Evolutionary conservation across 2,329 filamentous ascomycete species (phyloP).

Genomic region (Ceratocystis cacaofunesta): DNA sequence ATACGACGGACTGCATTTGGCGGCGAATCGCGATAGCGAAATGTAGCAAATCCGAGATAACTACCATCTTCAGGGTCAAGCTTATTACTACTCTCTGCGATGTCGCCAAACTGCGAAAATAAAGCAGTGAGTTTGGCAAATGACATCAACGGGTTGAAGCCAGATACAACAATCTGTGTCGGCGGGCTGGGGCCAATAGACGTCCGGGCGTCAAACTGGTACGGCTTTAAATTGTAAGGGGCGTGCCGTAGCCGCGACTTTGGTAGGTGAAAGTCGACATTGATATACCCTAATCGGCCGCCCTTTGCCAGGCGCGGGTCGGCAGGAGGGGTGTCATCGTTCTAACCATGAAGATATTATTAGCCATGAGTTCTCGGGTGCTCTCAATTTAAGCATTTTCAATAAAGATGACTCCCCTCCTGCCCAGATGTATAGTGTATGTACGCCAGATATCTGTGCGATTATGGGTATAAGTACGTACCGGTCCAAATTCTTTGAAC

Average conservation of each 20-base stretch:
- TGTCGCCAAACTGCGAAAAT: slow-evolving; percentile 71
- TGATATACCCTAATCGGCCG: slow-evolving; percentile 51
- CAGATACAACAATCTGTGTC: slow-evolving; percentile 80
- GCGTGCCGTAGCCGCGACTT: slow-evolving; percentile 57
- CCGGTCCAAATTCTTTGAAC: slow-evolving; percentile 50
- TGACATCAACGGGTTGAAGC: slow-evolving; percentile 81
- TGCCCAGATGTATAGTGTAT: slow-evolving; percentile 15
- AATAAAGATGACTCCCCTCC: slow-evolving; percentile 45
- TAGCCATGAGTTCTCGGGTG: slow-evolving; percentile 14
- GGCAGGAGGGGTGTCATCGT: slow-evolving; percentile 62
- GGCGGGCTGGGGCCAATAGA: slow-evolving; percentile 82
- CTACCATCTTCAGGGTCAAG: slow-evolving; percentile 90
- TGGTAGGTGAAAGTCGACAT: slow-evolving; percentile 52
- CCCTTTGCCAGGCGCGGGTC: slow-evolving; percentile 70
- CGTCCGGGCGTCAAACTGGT: slow-evolving; percentile 64
- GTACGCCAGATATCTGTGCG: slow-evolving; percentile 14
- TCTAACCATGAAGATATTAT: slow-evolving; percentile 42
- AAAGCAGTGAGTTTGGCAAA: slow-evolving; percentile 62
- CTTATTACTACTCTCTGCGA: slow-evolving; percentile 82
- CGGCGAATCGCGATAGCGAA: slow-evolving; percentile 64
- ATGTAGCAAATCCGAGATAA: slow-evolving; percentile 83
- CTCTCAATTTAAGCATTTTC: slow-evolving; percentile 12
- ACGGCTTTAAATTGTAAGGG: slow-evolving; percentile 68
- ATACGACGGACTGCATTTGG: slow-evolving; percentile 35
- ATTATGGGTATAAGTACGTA: slow-evolving; percentile 41